Conservation (phyloP, 768 basidiomycete genomes). For the Cyathus striatus region DNA sequence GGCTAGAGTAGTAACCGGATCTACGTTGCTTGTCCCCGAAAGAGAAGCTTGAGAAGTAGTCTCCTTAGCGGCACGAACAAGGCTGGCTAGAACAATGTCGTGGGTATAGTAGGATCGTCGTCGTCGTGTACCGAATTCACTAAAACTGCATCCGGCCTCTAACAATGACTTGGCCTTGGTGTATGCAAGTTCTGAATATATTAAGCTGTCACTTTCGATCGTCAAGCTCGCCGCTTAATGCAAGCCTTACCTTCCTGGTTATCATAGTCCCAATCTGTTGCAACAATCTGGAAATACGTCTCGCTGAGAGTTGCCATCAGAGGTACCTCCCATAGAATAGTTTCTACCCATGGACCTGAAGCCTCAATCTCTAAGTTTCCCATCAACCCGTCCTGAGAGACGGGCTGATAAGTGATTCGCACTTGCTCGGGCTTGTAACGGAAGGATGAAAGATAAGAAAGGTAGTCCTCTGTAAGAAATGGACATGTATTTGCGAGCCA, state of each 20-base stretch:
- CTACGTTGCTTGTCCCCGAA: conserved; percentile 88
- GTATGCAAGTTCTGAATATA: conserved; percentile 58
- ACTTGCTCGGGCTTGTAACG: conserved; percentile 77
- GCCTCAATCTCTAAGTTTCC: conserved; percentile 74
- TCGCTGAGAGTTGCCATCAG: conserved; percentile 92
- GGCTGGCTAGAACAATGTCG: conserved; percentile 65
- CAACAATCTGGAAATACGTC: conserved; percentile 72
- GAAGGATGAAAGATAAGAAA: conserved; percentile 68
- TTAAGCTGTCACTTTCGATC: too few species aligned
- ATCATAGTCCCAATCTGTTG: conserved; percentile 82
- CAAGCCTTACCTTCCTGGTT: conserved; percentile 71
- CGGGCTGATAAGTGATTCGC: conserved; percentile 56
- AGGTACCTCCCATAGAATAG: conserved; percentile 95
- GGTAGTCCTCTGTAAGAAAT: conserved; percentile 66
- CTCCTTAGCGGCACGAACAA: conserved; percentile 62
- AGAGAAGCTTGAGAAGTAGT: conserved; percentile 47
- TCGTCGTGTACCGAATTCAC: conserved; percentile 85
- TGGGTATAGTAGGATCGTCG: conserved; percentile 72
- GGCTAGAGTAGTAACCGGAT: conserved; percentile 9
- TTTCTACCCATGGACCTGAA: conserved; percentile 70
- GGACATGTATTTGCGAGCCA: conserved; percentile 72
- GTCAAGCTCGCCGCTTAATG: too few species aligned
- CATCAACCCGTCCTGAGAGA: conserved; percentile 37
- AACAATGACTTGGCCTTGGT: conserved; percentile 65
- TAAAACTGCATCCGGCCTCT: conserved; percentile 61